Base-by-base conservation (phyloP, 2,329 filamentous ascomycete genomes). In the Plenodomus lindquistii region DNA sequence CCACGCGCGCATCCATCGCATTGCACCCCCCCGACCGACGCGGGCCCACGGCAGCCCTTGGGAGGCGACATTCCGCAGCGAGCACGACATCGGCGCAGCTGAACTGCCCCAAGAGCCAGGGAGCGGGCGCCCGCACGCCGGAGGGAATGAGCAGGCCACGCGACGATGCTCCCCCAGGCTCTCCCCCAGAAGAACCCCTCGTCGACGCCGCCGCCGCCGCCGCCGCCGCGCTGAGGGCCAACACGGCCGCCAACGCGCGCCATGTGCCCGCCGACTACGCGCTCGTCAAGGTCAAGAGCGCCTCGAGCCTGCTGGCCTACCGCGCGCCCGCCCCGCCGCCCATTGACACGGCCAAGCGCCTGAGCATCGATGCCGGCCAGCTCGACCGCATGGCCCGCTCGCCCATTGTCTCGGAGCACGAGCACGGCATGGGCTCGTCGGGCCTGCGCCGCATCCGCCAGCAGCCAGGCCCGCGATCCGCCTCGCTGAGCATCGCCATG, bases 381-480 rank as follows among this genome's bases (percentile, higher is more conserved):
- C 79, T 81, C 57, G 89, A 92, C 70, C 78, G 83, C 63, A 77
- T 90, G 73, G 81, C 87, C 73, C 91, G 88, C 78, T 90, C 89
- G 66, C 85, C 91, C 66, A 82, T 96, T 69, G 83, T 95, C 70
- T 81, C 85, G 58, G 91, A 93, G 74, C 90, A 93, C 75, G 91
- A 96, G 67, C 89, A 94, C 79, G 90, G 90, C 62, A 77, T 94
- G 55, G 90, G 90, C 45, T 82, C 87, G 37, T 95, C 91, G 47
- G 92, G 94, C 59, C 82, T 99, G 67, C 88, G 92, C 70, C 88
- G 94, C 65, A 99, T 99, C 72, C 89, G 94, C 71, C 93, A 97
- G 73, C 87, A 91, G 65, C 87, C 88, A 52, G 81, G 84, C 77
- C 86, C 70, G 79, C 42, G 59, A 13, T 46, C 88, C 27, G 79